Evolutionary conservation across 2,329 filamentous ascomycete species (phyloP).

Genomic region (Exophiala xenobiotica): DNA sequence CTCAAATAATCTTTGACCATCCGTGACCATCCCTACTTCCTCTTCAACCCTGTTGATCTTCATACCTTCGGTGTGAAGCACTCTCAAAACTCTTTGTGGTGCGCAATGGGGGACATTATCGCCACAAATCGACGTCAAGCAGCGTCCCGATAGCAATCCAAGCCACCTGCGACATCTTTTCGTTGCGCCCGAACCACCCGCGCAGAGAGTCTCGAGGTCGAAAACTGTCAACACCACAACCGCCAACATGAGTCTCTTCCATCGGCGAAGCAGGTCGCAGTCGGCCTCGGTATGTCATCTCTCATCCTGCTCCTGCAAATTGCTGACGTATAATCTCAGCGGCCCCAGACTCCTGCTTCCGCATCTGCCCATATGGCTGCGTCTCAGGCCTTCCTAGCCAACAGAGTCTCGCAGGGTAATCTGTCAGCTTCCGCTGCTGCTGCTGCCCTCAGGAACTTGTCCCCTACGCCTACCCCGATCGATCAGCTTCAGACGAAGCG

Average conservation of each 20-base stretch:
- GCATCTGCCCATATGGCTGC: constrained; percentile 77
- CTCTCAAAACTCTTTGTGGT: too few species aligned
- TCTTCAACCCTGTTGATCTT: too few species aligned
- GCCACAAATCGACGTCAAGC: background rate
- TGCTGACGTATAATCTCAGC: constrained; percentile 28
- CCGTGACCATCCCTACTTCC: too few species aligned
- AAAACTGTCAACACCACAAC: background rate
- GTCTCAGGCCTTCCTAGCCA: constrained; percentile 73
- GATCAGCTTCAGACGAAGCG: constrained; percentile 85
- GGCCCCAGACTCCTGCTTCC: constrained; percentile 65
- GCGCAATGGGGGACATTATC: background rate
- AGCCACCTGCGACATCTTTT: background rate
- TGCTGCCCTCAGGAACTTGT: constrained; percentile 76
- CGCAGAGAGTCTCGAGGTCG: background rate
- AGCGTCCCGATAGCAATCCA: constrained; percentile 4
- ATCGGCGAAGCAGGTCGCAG: constrained; percentile 37
- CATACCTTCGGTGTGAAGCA: too few species aligned
- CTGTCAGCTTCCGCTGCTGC: constrained; percentile 84
- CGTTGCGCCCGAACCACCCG: background rate
- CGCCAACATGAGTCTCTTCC: constrained; percentile 32
- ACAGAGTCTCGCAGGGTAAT: constrained; percentile 61
- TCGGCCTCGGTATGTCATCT: constrained; percentile 30
- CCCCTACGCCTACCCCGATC: constrained; percentile 75
- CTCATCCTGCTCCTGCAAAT: constrained; percentile 5
- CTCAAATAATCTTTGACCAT: too few species aligned